Evolutionary conservation across 768 basidiomycete genomes (phyloP).

Genomic region (Coprinopsis cinerea): DNA sequence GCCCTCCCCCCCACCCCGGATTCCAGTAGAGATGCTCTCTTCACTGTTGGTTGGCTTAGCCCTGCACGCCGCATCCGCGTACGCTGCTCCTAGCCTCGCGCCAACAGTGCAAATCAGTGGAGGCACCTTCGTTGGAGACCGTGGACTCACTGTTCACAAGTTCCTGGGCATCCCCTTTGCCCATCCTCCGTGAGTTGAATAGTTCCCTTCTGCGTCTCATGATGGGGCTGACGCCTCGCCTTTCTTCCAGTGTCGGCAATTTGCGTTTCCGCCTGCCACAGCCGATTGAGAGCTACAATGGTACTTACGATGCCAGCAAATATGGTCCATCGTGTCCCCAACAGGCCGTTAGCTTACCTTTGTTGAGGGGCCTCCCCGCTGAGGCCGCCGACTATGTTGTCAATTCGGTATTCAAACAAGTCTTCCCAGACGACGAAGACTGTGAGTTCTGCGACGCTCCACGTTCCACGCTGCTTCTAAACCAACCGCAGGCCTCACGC

Average conservation of each 20-base stretch:
- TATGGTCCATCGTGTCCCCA: slow-evolving; percentile 45
- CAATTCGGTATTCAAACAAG: slow-evolving; percentile 22
- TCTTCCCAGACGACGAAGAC: slow-evolving; percentile 36
- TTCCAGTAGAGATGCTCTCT: slow-evolving; percentile 15
- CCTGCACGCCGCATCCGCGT: slow-evolving; percentile 12
- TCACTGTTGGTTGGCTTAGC: slow-evolving; percentile 13
- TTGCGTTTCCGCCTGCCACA: slow-evolving; percentile 38
- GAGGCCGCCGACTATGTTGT: slow-evolving; percentile 28
- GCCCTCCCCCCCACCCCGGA: background rate
- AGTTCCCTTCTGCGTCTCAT: background rate
- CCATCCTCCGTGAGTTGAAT: slow-evolving; percentile 41
- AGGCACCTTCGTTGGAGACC: slow-evolving; percentile 39
- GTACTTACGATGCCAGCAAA: slow-evolving; percentile 29
- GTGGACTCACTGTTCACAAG: slow-evolving; percentile 24
- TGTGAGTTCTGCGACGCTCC: slow-evolving; percentile 27
- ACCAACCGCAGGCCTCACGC: slow-evolving; percentile 34
- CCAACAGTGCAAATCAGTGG: slow-evolving; percentile 36
- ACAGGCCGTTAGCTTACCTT: slow-evolving; percentile 30
- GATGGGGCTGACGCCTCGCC: background rate
- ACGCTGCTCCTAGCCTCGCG: slow-evolving; percentile 15
- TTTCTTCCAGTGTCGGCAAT: slow-evolving; percentile 26
- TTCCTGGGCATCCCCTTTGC: slow-evolving; percentile 55
- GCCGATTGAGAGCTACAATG: slow-evolving; percentile 28
- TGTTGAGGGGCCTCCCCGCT: slow-evolving; percentile 27
- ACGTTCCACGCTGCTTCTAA: background rate